These are phyloP conservation scores for Asterella californica DNA, from an alignment of 225 moss, liverwort and hornwort genomes.

Conservation along the genomic window DNA sequence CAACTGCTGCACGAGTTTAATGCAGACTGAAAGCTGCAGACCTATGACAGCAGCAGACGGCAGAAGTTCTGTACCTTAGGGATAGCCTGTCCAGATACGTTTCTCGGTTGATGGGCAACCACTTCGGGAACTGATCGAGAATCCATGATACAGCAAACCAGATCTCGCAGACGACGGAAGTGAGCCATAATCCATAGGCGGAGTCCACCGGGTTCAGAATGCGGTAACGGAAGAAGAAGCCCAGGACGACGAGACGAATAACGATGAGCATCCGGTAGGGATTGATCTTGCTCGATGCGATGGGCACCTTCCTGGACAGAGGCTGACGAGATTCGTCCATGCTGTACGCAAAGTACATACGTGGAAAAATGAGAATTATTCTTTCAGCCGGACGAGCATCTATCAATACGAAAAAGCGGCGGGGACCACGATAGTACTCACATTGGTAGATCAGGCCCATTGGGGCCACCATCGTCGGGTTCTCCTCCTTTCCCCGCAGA, in stretches of 20 bases:
- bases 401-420: not conserved
- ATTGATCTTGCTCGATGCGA: constrained; percentile 75
- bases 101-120: constrained; percentile 88
- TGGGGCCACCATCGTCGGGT: constrained; percentile 49
- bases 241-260: constrained; percentile 69
- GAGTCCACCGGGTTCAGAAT: constrained; percentile 57
- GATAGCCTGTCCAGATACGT: constrained; percentile 87
- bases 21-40: not conserved
- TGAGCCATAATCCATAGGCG: constrained; percentile 83
- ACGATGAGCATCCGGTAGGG: constrained; percentile 79
- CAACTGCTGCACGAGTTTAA: too few relatives aligned
- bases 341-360: constrained; percentile 28
- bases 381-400: not conserved
- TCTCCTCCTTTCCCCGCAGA: constrained; percentile 53
- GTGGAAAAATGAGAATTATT: not conserved
- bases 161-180: constrained; percentile 85
- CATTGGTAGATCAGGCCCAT: constrained; percentile 90
- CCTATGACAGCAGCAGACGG: not conserved
- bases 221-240: constrained; percentile 90
- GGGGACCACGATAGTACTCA: constrained; percentile 22
- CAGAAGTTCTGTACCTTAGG: constrained; percentile 40
- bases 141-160: constrained; percentile 99
- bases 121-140: constrained; percentile 96
- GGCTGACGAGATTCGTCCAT: constrained; percentile 96
- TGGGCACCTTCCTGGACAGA: constrained; percentile 73